These are phyloP conservation scores for Malassezia dermatis DNA, from an alignment of 1,284 basidiomycete species.

Conservation along the genomic window DNA sequence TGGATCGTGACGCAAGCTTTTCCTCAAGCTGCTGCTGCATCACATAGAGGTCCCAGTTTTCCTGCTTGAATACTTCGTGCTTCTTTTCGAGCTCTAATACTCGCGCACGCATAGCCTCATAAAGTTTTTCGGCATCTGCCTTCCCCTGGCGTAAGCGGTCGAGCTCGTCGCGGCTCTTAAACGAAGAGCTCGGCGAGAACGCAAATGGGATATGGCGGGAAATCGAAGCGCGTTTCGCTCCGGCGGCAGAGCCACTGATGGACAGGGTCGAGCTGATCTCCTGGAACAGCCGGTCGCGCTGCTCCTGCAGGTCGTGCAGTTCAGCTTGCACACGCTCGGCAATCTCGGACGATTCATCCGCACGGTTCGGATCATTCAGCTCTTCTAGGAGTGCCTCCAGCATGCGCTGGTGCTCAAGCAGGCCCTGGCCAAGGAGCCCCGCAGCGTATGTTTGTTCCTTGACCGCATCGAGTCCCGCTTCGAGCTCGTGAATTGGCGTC, in stretches of 20 bases:
- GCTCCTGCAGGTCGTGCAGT: conserved; percentile 13
- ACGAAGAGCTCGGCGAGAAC: conserved; percentile 1
- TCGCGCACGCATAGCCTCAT: conserved; percentile 7
- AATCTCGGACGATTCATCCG: conserved; percentile 1
- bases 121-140: conserved; percentile 8
- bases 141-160: conserved; percentile 8
- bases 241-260: background rate
- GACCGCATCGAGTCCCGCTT: conserved; percentile 11
- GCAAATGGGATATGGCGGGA: background rate
- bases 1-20: conserved; percentile 61
- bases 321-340: conserved; percentile 13
- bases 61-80: conserved; percentile 73
- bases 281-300: conserved; percentile 10
- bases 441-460: conserved; percentile 26
- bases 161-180: conserved; percentile 3
- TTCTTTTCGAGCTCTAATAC: conserved; percentile 49
- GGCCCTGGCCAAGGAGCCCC: conserved; percentile 34
- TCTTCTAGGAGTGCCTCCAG: conserved; percentile 38
- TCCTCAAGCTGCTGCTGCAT: conserved; percentile 73
- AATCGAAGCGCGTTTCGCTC: background rate
- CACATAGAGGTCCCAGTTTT: conserved; percentile 97
- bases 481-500: conserved; percentile 5
- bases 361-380: conserved; percentile 7
- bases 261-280: background rate
- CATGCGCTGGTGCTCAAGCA: conserved; percentile 29